Evolutionary conservation across 306 rosid genomes (phyloP).

Genomic region (Dryas drummondii): DNA sequence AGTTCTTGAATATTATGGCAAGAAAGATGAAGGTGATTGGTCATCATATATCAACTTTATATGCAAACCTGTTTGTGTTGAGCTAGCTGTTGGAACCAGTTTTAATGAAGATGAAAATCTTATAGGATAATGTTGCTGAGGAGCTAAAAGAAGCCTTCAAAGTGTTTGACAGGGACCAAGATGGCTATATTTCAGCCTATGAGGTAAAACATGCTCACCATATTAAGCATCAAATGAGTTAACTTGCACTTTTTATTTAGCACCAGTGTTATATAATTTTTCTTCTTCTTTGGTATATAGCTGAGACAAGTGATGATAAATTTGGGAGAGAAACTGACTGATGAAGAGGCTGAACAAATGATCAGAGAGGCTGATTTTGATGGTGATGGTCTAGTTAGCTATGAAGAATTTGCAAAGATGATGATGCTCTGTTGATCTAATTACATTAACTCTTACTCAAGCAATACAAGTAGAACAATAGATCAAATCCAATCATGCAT

Average conservation of each 20-base stretch:
- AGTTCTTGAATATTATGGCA: constrained; percentile 54
- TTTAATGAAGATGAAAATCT: not conserved
- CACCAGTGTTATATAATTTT: not conserved
- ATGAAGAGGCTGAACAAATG: constrained; percentile 78
- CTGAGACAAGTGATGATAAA: constrained; percentile 65
- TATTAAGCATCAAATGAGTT: not conserved
- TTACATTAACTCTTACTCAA: not conserved
- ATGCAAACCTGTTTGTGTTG: not conserved
- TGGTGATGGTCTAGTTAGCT: constrained; percentile 75
- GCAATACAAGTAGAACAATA: not conserved
- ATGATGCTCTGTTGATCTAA: constrained; percentile 36
- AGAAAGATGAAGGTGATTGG: constrained; percentile 47
- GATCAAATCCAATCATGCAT: not conserved
- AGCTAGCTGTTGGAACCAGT: not conserved
- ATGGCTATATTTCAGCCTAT: constrained; percentile 71
- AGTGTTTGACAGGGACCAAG: constrained; percentile 79
- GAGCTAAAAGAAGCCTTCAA: constrained; percentile 82
- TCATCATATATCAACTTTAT: not conserved
- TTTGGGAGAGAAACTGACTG: constrained; percentile 65
- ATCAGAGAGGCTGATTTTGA: constrained; percentile 76
- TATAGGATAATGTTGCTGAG: constrained; percentile 50
- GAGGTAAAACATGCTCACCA: constrained; percentile 48
- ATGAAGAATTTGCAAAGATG: constrained; percentile 63
- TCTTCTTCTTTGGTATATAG: constrained; percentile 19
- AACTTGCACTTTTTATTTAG: not conserved